phyloP scores from a whole-genome alignment of 2,329 filamentous ascomycete species.

The Thielaviopsis euricoi region DNA sequence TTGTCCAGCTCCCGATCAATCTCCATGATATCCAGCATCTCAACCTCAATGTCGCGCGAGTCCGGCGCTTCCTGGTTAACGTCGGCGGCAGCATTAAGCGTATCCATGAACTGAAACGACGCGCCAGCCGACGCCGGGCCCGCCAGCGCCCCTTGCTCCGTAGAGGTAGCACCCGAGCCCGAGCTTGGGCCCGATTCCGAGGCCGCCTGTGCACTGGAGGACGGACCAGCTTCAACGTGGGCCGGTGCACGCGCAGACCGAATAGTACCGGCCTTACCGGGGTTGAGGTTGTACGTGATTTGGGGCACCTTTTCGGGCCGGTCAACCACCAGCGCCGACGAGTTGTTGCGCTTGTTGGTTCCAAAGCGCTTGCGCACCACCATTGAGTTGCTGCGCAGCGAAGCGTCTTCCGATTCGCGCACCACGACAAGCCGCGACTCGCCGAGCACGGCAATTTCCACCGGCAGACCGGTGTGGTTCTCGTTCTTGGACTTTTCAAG shows the following conservation, averaged over 20 bases:
- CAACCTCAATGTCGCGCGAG: slow-evolving; percentile 37
- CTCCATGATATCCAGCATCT: slow-evolving; percentile 49
- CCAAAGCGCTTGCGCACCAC: slow-evolving; percentile 17
- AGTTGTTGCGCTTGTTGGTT: slow-evolving; percentile 18
- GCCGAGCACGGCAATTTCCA: slow-evolving; percentile 38
- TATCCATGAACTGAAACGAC: slow-evolving; percentile 27
- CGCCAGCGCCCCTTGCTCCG: not conserved
- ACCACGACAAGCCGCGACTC: slow-evolving; percentile 39
- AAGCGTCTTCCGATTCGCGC: slow-evolving; percentile 33
- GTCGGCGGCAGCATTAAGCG: slow-evolving; percentile 36
- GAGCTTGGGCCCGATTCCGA: slow-evolving; percentile 17
- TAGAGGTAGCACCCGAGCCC: not conserved
- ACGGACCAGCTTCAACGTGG: slow-evolving; percentile 17
- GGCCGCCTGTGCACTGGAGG: not conserved
- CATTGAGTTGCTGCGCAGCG: slow-evolving; percentile 22
- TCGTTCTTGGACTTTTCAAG: slow-evolving; percentile 14
- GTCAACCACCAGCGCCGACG: slow-evolving; percentile 35
- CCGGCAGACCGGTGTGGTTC: slow-evolving; percentile 27
- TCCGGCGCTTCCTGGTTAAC: slow-evolving; percentile 23
- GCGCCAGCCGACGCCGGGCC: not conserved
- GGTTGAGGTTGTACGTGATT: slow-evolving; percentile 34
- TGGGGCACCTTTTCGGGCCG: slow-evolving; percentile 25
- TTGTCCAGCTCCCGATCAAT: slow-evolving; percentile 43
- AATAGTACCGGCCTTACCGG: slow-evolving; percentile 24
- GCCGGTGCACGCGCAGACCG: slow-evolving; percentile 16